Percentiles rank a stretch among this genome's conserved stretches.
Conservation (phyloP, 371 early-diverging fungal genomes). For the Dinochytrium kinnereticum region DNA sequence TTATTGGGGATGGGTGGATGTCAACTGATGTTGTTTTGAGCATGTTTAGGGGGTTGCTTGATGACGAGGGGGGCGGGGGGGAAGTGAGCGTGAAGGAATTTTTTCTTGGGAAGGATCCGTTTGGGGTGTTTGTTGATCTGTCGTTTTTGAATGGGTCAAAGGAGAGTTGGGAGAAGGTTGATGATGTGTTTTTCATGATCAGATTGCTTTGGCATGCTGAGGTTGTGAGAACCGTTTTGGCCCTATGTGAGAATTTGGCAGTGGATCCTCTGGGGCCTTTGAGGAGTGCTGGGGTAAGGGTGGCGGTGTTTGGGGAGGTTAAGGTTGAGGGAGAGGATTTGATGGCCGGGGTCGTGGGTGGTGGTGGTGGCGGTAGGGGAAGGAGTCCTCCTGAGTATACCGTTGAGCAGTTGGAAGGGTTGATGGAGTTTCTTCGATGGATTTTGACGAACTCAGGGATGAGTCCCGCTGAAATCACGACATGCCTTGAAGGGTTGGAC, state of each 20-base stretch:
- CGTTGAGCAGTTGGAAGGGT: not conserved
- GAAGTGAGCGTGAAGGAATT: no score
- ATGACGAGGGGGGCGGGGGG: not conserved
- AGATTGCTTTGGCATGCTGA: not conserved
- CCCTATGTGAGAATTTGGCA: not conserved
- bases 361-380: not conserved
- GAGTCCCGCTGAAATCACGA: not conserved
- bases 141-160: not conserved
- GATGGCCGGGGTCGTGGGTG: not conserved
- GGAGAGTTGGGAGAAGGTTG: not conserved
- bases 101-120: not conserved
- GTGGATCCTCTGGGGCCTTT: not conserved
- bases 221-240: not conserved
- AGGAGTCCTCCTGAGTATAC: no score
- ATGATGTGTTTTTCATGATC: not conserved
- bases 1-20: constrained; percentile 10
- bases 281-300: not conserved
- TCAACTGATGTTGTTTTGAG: not conserved
- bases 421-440: not conserved
- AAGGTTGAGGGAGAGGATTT: no score
- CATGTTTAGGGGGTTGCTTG: not conserved
- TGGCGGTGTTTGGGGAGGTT: not conserved
- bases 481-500: not conserved
- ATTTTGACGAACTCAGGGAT: constrained; percentile 9
- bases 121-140: not conserved